Evolutionary conservation across 345 rosid genomes (phyloP).

Genomic region (Isatis tinctoria): DNA sequence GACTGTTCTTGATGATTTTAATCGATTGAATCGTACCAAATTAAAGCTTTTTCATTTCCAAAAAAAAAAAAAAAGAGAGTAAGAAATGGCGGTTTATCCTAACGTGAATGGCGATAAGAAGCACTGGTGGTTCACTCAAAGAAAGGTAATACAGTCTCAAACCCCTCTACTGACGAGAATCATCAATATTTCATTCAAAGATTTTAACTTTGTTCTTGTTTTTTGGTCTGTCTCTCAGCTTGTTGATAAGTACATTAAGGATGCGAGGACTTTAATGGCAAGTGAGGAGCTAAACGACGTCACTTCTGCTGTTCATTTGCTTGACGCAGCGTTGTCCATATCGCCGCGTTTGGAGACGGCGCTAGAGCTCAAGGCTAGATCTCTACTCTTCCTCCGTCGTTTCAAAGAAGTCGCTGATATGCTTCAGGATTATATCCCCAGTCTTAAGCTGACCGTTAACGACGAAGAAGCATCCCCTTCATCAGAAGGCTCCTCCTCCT

Average conservation of each 20-base stretch:
- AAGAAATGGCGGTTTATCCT: conserved; percentile 31
- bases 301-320: conserved; percentile 59
- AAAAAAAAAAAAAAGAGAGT: neutral
- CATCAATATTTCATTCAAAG: neutral
- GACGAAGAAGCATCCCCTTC: conserved; percentile 56
- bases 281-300: conserved; percentile 57
- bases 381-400: conserved; percentile 29
- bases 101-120: conserved; percentile 49
- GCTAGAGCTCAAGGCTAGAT: conserved; percentile 34
- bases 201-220: neutral
- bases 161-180: neutral
- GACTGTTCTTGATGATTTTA: neutral
- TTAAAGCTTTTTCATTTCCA: neutral
- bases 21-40: neutral
- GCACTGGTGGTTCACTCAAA: conserved; percentile 90
- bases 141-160: conserved; percentile 46
- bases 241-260: conserved; percentile 69
- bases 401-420: conserved; percentile 33
- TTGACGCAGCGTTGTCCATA: conserved; percentile 65
- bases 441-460: conserved; percentile 44
- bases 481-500: conserved; percentile 33
- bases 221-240: conserved; percentile 35
- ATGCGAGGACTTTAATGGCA: conserved; percentile 66
- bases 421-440: conserved; percentile 85
- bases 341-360: conserved; percentile 63